Base-by-base conservation (phyloP, 352 stramenopile species). In the Phytophthora cactorum region DNA sequence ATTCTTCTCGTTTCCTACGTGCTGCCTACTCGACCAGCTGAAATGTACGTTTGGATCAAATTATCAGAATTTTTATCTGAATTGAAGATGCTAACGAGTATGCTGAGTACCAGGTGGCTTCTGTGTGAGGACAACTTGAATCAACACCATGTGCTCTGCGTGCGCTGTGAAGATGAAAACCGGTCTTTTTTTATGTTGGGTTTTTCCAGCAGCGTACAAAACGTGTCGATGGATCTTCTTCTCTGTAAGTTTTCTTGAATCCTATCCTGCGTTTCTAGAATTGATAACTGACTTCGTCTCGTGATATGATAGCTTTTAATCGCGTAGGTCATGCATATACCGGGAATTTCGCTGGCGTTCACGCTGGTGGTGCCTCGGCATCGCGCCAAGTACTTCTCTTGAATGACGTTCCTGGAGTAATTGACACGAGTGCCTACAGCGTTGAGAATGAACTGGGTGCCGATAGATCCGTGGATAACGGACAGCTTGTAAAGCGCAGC, bases 121-220 rank as follows among this genome's bases (percentile, higher is more conserved):
- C 54, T 83, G 28, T 49, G 49, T 32, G 47, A 79, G 49, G 58
- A 77, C 43, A 67, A n/a, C 14, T 27, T 63, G 8, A 57, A 66
- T 15, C 69, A 77, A 31, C 55, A 55, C 2, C 71, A 68, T 44
- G 49, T 82, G 5, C 25, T 88, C 0, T 70, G 68, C 9, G 72
- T 92, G 11, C 69, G 71, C 10, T 91, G 84, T 59, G 67, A 64
- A 2, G 77, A 91, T 50, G 43, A 41, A 11, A 70, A 80, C 4
- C 68, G 72, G 2, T 89, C 77, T 10, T 86, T 86, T 50, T 86
- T 82, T 50, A 50, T 92, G 36, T 46, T 92, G 4, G 70, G 59
- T 7, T 78, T 92, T 66, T 75, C 65, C 41, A 63, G 73, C n/a
- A 58, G n/a, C 3, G 38, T 58, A 10, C 36, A 71, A 12, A 63